These are phyloP conservation scores for Mucor irregularis DNA, from an alignment of 371 early-diverging fungal species.

Conservation along the genomic window DNA sequence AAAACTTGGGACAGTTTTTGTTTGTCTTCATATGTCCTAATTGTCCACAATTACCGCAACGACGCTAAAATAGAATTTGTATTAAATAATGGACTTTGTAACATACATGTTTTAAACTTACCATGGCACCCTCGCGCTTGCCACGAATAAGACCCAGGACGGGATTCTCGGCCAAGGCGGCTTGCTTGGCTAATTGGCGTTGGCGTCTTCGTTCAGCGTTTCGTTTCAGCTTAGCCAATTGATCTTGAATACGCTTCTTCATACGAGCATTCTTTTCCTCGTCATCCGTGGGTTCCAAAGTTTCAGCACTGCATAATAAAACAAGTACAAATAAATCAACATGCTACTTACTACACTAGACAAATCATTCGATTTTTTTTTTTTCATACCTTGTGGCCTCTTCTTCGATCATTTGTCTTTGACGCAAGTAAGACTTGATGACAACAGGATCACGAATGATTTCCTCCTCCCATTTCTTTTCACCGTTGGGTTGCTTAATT, in stretches of 20 bases:
- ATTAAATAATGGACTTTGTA: background rate
- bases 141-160: constrained; percentile 58
- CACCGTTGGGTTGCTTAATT: constrained; percentile 51
- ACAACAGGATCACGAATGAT: constrained; percentile 81
- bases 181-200: constrained; percentile 47
- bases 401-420: constrained; percentile 81
- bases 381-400: constrained; percentile 45
- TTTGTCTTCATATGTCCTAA: constrained; percentile 90
- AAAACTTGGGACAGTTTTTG: constrained; percentile 77
- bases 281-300: constrained; percentile 59
- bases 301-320: constrained; percentile 46
- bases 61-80: constrained; percentile 41
- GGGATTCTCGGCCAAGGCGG: constrained; percentile 52
- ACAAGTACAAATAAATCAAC: too few relatives aligned
- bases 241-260: constrained; percentile 64
- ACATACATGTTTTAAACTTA: constrained; percentile 11
- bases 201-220: constrained; percentile 64
- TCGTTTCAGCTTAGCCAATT: constrained; percentile 62
- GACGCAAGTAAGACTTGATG: constrained; percentile 86
- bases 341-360: background rate
- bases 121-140: constrained; percentile 58
- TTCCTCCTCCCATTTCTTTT: constrained; percentile 75
- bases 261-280: constrained; percentile 63
- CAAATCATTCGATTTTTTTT: background rate
- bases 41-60: constrained; percentile 85